Evolutionary conservation across 2,329 filamentous ascomycete species (phyloP), one percentile per base, ranked within the genome.

Genomic region (Nothomitra cinnamomea): DNA sequence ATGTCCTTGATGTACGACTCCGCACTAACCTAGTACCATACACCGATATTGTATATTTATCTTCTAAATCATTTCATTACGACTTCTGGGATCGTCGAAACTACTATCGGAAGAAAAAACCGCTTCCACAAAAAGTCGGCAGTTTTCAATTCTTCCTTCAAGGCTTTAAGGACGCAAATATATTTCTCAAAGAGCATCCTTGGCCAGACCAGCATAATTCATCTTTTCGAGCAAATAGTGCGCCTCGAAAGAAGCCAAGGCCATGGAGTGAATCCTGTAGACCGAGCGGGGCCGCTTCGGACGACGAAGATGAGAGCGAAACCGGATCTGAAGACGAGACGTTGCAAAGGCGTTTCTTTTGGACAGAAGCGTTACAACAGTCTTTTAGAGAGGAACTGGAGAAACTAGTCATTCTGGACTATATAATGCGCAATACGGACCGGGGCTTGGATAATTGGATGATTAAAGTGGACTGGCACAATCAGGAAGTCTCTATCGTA

Each of bases 371-470:
- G 4, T 68, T 98, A 47, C 94, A 96, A 64, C 87, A 94, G 66
- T 85, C 87, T 0, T 95, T 98, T 65, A 76, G 92, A 38, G 92
- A 98, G 66, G 86, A 96, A 69, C 75, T 98, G 49, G 92, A 98
- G 69, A 96, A 95, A 67, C 74, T 98, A 6, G 94, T 98, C 21
- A 94, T 98, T 62, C 69, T 98, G 59, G 92, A 98, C 68, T 98
- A 98, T 65, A 94, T 98, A 58, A 98, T 98, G 92, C 80, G 92
- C 55, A 98, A 98, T 64, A 98, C 92, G 1, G 92, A 98, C 66
- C 79, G 92, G 68, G 92, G 92, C 1, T 73, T 95, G 54, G 92
- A 98, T 66, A 98, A 98, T 62, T 98, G 92, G 92, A 98, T 98
- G 92, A 88, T 98, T 64, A 92, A 87, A 66, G 86, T 98, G 32